Evolutionary conservation across 371 early-diverging fungal genomes (phyloP).

Genomic region (Conidiobolus incongruus): DNA sequence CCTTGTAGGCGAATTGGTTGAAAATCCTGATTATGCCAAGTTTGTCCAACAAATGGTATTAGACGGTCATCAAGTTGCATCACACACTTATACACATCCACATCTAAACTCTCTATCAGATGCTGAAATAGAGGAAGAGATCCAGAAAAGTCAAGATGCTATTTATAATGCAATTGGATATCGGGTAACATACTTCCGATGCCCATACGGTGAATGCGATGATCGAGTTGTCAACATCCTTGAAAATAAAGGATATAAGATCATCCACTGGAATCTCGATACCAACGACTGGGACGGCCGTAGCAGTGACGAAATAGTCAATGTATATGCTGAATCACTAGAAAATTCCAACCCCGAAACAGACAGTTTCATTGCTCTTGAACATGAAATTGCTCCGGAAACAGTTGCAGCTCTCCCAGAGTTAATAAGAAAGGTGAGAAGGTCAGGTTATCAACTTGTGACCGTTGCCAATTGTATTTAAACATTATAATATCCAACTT

Average conservation of each 20-base stretch:
- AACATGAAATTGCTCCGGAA: constrained; percentile 4
- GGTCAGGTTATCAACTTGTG: constrained; percentile 5
- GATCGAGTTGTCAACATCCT: constrained; percentile 3
- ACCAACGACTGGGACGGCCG: constrained; percentile 7
- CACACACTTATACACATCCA: constrained; percentile 24
- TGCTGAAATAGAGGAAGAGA: constrained; percentile 9
- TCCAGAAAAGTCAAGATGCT: constrained; percentile 9
- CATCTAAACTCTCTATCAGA: constrained; percentile 13
- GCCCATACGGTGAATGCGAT: constrained; percentile 9
- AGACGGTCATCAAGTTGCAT: constrained; percentile 22
- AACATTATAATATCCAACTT: not conserved
- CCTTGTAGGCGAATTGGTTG: constrained; percentile 22
- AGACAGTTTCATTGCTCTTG: constrained; percentile 1
- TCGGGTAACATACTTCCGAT: constrained; percentile 20
- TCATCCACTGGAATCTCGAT: constrained; percentile 10
- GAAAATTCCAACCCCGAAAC: not conserved
- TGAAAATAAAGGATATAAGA: constrained; percentile 2
- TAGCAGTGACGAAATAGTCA: not conserved
- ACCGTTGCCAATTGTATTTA: constrained; percentile 8
- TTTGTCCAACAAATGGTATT: not conserved
- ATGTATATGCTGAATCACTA: not conserved
- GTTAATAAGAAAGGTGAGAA: not conserved
- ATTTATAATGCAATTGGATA: constrained; percentile 15
- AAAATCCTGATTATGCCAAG: not conserved
- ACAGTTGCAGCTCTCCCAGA: constrained; percentile 3